Conservation (phyloP, 441 rosid species). For the Aleurites moluccanus region DNA sequence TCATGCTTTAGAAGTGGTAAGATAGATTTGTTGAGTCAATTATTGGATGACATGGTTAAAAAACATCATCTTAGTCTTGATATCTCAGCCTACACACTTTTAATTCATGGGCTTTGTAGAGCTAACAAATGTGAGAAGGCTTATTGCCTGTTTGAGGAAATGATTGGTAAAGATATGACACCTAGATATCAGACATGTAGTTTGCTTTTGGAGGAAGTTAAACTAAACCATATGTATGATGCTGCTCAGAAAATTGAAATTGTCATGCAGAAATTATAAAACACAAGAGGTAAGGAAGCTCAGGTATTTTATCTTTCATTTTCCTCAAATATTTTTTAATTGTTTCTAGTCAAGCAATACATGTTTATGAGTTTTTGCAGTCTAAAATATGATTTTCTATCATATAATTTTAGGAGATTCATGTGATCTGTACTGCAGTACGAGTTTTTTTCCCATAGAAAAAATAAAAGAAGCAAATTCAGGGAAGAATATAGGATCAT, state of each 20-base stretch:
- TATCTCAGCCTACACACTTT: slow-evolving; percentile 58
- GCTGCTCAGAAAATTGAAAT: slow-evolving; percentile 52
- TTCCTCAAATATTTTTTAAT: too few species aligned
- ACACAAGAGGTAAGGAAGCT: not conserved
- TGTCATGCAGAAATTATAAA: slow-evolving; percentile 47
- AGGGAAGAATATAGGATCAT: not conserved
- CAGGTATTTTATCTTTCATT: not conserved
- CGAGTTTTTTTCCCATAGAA: not conserved
- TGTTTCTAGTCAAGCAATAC: not conserved
- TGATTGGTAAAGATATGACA: slow-evolving; percentile 60
- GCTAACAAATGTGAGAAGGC: slow-evolving; percentile 66
- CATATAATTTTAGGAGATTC: not conserved
- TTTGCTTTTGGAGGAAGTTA: slow-evolving; percentile 64
- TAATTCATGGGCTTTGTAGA: slow-evolving; percentile 77
- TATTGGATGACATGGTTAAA: slow-evolving; percentile 67
- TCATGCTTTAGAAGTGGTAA: slow-evolving; percentile 64
- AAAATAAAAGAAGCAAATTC: not conserved
- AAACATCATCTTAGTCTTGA: slow-evolving; percentile 81
- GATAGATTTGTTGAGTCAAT: slow-evolving; percentile 49
- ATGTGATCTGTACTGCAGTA: not conserved
- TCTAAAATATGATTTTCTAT: not conserved
- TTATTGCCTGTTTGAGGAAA: slow-evolving; percentile 60
- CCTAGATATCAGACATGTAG: slow-evolving; percentile 60
- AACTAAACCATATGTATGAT: slow-evolving; percentile 48
- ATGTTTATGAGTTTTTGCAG: not conserved